A percentile compares a stretch with the other conserved stretches of the same genome.
Conservation (phyloP, 768 basidiomycete species). For the Macrolepiota dolichaula region DNA sequence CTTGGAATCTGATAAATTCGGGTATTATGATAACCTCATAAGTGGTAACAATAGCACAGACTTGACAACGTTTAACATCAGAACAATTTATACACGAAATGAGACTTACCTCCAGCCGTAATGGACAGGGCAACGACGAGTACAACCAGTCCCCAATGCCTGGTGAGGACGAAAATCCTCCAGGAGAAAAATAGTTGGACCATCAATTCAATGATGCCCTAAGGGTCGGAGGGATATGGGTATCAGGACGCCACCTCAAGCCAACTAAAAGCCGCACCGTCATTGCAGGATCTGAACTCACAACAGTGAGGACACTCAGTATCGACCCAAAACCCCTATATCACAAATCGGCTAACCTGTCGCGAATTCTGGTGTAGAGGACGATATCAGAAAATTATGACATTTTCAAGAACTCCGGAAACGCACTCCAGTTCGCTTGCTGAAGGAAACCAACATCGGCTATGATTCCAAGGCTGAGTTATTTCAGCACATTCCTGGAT, state of each 20-base stretch:
- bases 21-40: conserved; percentile 22
- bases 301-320: not conserved
- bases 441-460: conserved; percentile 15
- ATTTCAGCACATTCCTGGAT: no score
- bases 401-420: not conserved
- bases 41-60: conserved; percentile 23
- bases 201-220: conserved; percentile 42
- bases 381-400: not conserved
- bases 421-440: conserved; percentile 13
- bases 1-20: conserved; percentile 23
- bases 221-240: not conserved
- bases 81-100: not conserved
- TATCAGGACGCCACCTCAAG: not conserved
- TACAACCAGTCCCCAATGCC: conserved; percentile 15
- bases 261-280: conserved; percentile 28
- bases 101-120: conserved; percentile 19
- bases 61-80: conserved; percentile 13
- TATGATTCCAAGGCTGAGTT: conserved; percentile 4
- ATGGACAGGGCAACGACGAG: conserved; percentile 17
- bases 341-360: conserved; percentile 3
- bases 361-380: conserved; percentile 10
- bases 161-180: conserved; percentile 26
- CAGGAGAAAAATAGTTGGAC: conserved; percentile 48
- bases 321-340: not conserved
- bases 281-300: conserved; percentile 36